phyloP scores from a whole-genome alignment of 140 eudicot genomes.

The Bidens hawaiensis region DNA sequence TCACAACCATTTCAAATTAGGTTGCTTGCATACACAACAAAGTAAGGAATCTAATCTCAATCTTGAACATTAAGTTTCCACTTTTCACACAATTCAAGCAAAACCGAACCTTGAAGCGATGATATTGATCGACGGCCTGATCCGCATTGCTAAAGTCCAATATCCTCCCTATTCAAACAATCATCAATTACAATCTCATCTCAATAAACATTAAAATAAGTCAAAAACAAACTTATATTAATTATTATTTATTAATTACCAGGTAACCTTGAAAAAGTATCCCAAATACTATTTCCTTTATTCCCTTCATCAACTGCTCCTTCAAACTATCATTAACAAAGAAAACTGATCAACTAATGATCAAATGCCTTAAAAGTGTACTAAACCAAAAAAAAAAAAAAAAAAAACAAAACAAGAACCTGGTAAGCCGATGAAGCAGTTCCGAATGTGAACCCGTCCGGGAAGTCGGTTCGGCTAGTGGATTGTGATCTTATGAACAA shows the following conservation, averaged over 20 bases:
- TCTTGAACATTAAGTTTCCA: conserved; percentile 1
- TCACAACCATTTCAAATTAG: too few species aligned
- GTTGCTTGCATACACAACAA: conserved; percentile 10
- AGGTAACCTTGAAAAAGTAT: conserved; percentile 64
- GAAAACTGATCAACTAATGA: background rate
- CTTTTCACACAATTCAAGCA: background rate
- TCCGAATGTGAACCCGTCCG: conserved; percentile 69
- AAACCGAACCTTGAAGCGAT: conserved; percentile 69
- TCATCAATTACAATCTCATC: conserved; percentile 2
- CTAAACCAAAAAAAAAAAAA: too few species aligned
- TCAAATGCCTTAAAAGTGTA: conserved; percentile 1
- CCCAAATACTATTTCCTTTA: conserved; percentile 92
- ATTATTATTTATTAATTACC: conserved; percentile 37
- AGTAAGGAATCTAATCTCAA: conserved; percentile 8
- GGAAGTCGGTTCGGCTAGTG: conserved; percentile 62
- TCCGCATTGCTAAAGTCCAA: conserved; percentile 90
- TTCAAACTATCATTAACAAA: conserved; percentile 63
- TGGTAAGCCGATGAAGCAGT: conserved; percentile 94
- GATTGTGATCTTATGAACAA: conserved; percentile 31
- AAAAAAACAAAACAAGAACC: too few species aligned
- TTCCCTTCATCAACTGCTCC: conserved; percentile 97
- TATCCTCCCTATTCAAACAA: conserved; percentile 50
- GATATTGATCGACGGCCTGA: conserved; percentile 91
- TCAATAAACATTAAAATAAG: background rate
- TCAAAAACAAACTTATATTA: background rate